Conservation (phyloP, 2,329 filamentous ascomycete species). For the Ascochyta lentis region DNA sequence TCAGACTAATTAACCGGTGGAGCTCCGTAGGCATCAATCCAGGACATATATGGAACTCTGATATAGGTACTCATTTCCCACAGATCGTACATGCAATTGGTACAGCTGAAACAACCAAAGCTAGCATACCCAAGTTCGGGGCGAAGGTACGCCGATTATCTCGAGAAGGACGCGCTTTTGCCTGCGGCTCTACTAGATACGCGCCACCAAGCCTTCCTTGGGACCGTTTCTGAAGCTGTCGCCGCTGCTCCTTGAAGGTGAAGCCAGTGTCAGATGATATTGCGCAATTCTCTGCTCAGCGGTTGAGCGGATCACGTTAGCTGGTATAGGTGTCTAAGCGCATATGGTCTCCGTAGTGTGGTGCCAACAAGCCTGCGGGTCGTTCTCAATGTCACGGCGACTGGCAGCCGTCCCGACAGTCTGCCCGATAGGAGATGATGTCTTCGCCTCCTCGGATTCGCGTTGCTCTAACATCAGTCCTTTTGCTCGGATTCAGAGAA, state of each 20-base stretch:
- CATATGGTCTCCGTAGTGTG: neutral
- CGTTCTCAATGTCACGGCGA: neutral
- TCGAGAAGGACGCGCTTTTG: neutral
- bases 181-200: conserved; percentile 1
- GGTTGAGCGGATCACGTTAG: neutral
- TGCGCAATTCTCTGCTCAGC: neutral
- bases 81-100: neutral
- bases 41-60: conserved; percentile 3
- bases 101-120: neutral
- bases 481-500: neutral
- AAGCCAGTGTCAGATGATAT: neutral
- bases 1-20: conserved; percentile 12
- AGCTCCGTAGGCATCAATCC: neutral
- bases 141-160: neutral
- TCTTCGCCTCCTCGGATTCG: neutral
- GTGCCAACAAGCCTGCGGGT: neutral
- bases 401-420: neutral
- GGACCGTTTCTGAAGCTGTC: neutral
- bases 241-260: neutral
- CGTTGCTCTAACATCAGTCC: neutral
- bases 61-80: conserved; percentile 3
- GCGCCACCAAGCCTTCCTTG: neutral
- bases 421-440: neutral
- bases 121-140: neutral
- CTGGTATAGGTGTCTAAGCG: neutral